Evolutionary conservation across 495 filamentous ascomycete genomes (phyloP), one percentile per base, ranked within the genome.

Genomic region (Amniculicola lignicola): DNA sequence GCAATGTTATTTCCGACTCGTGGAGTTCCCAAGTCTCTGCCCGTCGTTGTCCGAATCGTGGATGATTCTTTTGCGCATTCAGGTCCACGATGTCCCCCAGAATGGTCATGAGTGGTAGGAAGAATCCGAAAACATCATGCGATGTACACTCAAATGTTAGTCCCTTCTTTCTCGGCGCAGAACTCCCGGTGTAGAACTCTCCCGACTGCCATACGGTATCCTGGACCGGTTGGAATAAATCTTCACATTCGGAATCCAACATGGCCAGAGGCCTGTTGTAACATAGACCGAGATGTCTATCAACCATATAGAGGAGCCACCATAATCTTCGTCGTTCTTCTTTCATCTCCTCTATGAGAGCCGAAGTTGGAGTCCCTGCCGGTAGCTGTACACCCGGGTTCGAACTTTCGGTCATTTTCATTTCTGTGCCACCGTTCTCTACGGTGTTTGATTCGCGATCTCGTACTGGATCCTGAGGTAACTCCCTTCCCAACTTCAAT

Each of bases 241-340:
- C 66, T 45, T 72, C 61, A 33, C 73, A 71, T 48, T 77, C 75
- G n/a, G 65, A 65, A 51, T 80, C 77, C 23, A 73, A 68, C 21
- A 80, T 70, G 5, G 65, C 58, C 21, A 79, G 58, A 10, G 75
- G 71, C 43, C 67, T 53, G 49, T 80, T 79, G 60, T 77, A 80
- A 36, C 72, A 79, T 5, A 80, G 63, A 3, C 74, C 74, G 0
- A 79, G 52, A 49, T 80, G 77, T 11, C 77, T 60, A 44, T 80
- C 77, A 6, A 77, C 57, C 40, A 74, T 73, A 55, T 79, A 80
- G 11, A 78, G 64, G 3, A 79, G 47, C 77, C 77, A 80, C 66
- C 78, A 79, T 1, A 74, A 69, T 28, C 77, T 63, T 21, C 77
- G 68, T 11, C 75, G 57, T 51, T 80, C 77, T 45, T 80, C 77